Evolutionary conservation across 352 stramenopile genomes (phyloP), one percentile per base, ranked within the genome.

Genomic region (Thraustochytrium sp.): DNA sequence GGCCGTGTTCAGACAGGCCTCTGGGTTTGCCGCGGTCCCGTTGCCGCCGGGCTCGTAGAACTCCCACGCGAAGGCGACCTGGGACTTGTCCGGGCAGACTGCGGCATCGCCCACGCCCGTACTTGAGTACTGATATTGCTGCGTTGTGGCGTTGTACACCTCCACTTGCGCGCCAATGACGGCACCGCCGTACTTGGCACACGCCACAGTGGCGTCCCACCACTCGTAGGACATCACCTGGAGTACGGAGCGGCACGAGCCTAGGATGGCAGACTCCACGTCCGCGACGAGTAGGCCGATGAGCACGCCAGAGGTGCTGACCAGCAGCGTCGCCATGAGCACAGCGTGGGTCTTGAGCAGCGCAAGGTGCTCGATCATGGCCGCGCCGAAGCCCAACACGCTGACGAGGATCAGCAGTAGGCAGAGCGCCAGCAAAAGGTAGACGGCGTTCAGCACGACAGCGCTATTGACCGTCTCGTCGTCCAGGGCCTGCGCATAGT

Each of bases 161-260:
- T 84, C 75, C 8, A 84, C 56, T 40, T 80, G 55, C 8, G 75
- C 55, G 42, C 75, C 61, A n/a, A 78, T 84, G 38, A 37, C 61
- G 2, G 75, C 42, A 16, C 75, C 75, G 26, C 75, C 75, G 13
- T 84, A 84, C 75, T 84, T 84, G 16, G 11, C n/a, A 61, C 75
- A 84, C 1, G 16, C 16, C 16, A 75, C 75, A 18, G 42, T n/a
- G 26, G 53, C 76, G 5, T 54, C 36, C 75, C 75, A 84, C 75
- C 75, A 84, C 59, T 76, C 54, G 44, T 84, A 56, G 11, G 75
- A 84, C 55, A 84, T 73, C 23, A 75, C 84, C 72, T 84, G 55
- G 23, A 84, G 31, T 9, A 84, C 61, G n/a, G 29, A 49, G 21
- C 55, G 38, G 56, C 75, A 84, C 16, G 18, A 84, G 26, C 29